Evolutionary conservation across 805 yeast species (phyloP).

Genomic region (Lipomyces sp.): DNA sequence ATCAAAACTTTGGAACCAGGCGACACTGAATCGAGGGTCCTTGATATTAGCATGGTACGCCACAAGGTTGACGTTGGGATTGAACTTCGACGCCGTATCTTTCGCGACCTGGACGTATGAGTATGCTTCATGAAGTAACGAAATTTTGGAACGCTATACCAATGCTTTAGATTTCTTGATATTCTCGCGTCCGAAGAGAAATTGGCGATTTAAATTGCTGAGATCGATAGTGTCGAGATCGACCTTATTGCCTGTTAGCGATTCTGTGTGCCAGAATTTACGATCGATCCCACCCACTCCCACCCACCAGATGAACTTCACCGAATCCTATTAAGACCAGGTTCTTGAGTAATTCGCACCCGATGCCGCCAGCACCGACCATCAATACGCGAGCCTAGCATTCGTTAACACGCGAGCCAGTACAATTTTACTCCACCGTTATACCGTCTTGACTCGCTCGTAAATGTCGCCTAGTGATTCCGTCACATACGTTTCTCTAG

Average conservation of each 20-base stretch:
- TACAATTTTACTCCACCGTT: background rate
- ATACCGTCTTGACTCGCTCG: constrained; percentile 9
- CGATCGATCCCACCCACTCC: too few species aligned
- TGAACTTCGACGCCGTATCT: constrained; percentile 77
- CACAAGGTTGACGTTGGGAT: constrained; percentile 64
- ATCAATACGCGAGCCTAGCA: constrained; percentile 57
- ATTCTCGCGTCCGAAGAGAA: constrained; percentile 84
- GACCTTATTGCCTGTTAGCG: constrained; percentile 43
- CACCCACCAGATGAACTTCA: constrained; percentile 70
- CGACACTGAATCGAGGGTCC: constrained; percentile 73
- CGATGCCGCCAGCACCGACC: constrained; percentile 97
- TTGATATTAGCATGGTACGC: constrained; percentile 89
- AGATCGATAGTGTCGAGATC: constrained; percentile 95
- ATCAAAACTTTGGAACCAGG: constrained; percentile 79
- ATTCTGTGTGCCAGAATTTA: background rate
- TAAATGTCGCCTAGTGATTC: constrained; percentile 14
- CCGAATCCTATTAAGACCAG: constrained; percentile 79
- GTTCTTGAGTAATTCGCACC: constrained; percentile 87
- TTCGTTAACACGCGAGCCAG: too few species aligned
- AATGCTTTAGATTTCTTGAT: constrained; percentile 85
- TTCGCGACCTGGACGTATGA: constrained; percentile 58
- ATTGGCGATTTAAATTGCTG: constrained; percentile 90
- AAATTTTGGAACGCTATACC: constrained; percentile 42
- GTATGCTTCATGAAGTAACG: background rate
- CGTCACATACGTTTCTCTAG: constrained; percentile 12